Evolutionary conservation across 257 asterid species (phyloP), one percentile per base, ranked within the genome.

Genomic region (Rehmannia glutinosa): DNA sequence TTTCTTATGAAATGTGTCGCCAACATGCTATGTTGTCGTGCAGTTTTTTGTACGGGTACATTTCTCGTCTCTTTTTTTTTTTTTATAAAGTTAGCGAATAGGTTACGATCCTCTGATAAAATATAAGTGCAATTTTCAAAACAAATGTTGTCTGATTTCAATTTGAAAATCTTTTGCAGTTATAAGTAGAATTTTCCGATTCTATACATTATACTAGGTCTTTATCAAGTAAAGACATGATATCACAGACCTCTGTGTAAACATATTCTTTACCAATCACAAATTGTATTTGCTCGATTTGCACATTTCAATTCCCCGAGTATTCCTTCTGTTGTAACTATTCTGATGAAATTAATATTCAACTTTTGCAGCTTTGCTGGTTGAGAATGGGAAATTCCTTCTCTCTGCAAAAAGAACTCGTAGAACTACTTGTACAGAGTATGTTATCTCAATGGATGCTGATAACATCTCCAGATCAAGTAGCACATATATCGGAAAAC

Each of bases 341-440:
- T 57, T 61, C 63, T 65, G 11, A 43, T 20, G 57, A 53, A 75
- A 62, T 70, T 54, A n/a, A 5, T 19, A 17, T 54, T 36, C 49
- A 33, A 47, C 8, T 20, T 52, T 45, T 43, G 41, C 2, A 50
- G 56, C 56, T 50, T 20, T 50, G 56, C 32, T 50, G 3, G 56
- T 50, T 9, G 56, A 50, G 30, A 50, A 50, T 8, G 56, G 32
- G 6, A 50, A 50, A 15, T 50, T 50, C 8, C 56, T 50, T 50
- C 56, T 50, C 30, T 50, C 56, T n/a, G 56, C 56, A 9, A 50
- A 50, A 19, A 50, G 56, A 50, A 50, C 56, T 20, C 56, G 56
- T 50, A 8, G 56, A 23, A 50, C 56, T n/a, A 50, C 56, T 19
- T 50, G 56, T 21, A 50, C 56, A 6, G 56, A 50, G 32, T 50